A percentile compares a stretch with the other conserved stretches of the same genome.
phyloP scores from a whole-genome alignment of 257 asterid genomes.

The Scutellaria galericulata region DNA sequence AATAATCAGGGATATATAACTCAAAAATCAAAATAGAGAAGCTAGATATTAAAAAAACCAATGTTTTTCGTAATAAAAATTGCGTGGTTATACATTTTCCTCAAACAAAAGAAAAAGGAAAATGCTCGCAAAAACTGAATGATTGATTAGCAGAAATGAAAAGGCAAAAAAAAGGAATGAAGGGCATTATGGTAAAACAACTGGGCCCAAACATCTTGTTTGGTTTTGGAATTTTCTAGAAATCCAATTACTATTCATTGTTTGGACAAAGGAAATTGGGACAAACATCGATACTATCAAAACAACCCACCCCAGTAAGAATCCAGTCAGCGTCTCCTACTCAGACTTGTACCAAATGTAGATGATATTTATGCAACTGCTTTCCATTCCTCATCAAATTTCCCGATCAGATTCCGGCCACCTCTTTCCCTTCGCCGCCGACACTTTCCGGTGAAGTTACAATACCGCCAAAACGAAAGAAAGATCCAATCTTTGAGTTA shows the following conservation, averaged over 20 bases:
- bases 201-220: constrained; percentile 13
- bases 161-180: not conserved
- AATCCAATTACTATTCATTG: not conserved
- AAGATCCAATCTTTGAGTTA: constrained; percentile 34
- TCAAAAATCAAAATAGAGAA: too few species aligned
- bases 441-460: constrained; percentile 20
- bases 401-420: constrained; percentile 45
- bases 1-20: too few species aligned
- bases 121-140: too few species aligned
- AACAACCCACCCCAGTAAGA: constrained; percentile 9
- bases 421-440: constrained; percentile 31
- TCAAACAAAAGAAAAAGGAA: too few species aligned
- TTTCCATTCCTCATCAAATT: constrained; percentile 30
- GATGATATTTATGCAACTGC: constrained; percentile 38
- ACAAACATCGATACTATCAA: constrained; percentile 33
- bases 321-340: constrained; percentile 22
- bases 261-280: constrained; percentile 8
- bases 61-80: too few species aligned
- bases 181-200: constrained; percentile 13
- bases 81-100: too few species aligned
- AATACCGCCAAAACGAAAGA: constrained; percentile 27
- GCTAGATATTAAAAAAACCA: too few species aligned
- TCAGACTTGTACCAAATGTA: constrained; percentile 16
- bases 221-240: constrained; percentile 25
- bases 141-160: too few species aligned